Conservation (phyloP, 805 yeast species). For the Metschnikowia baotianmanensis region DNA sequence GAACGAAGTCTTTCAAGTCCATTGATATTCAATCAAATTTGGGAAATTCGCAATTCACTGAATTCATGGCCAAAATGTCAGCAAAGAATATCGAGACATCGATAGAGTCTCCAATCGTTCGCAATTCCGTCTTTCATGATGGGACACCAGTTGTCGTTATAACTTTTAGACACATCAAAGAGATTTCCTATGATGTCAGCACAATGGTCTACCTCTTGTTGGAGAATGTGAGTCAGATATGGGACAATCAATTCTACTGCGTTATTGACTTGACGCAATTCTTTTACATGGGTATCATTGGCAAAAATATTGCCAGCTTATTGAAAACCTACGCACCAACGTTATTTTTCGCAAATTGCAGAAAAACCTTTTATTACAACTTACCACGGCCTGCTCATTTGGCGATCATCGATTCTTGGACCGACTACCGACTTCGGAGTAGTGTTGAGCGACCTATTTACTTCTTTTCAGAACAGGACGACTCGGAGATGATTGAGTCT, state of each 20-base stretch:
- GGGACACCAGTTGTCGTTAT: constrained; percentile 69
- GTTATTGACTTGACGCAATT: constrained; percentile 71
- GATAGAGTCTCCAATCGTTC: constrained; percentile 47
- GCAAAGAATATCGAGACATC: constrained; percentile 49
- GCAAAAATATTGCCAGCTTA: constrained; percentile 30
- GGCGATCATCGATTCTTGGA: constrained; percentile 24
- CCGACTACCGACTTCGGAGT: constrained; percentile 19
- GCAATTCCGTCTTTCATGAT: constrained; percentile 65
- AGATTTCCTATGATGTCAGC: constrained; percentile 44
- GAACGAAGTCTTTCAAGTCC: constrained; percentile 49
- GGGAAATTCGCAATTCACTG: constrained; percentile 54
- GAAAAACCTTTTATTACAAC: constrained; percentile 50
- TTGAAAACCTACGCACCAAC: constrained; percentile 50
- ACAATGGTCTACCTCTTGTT: constrained; percentile 56
- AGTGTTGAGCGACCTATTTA: constrained; percentile 18
- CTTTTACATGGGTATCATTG: constrained; percentile 27
- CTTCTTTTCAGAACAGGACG: constrained; percentile 35
- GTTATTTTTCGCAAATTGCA: constrained; percentile 50
- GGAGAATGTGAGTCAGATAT: constrained; percentile 64
- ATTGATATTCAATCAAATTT: constrained; percentile 43
- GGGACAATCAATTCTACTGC: constrained; percentile 64
- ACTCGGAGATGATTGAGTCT: constrained; percentile 30
- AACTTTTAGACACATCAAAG: constrained; percentile 35
- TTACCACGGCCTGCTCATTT: constrained; percentile 34
- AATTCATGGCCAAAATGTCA: constrained; percentile 70